These are phyloP conservation scores for Linum usitatissimum DNA, from an alignment of 345 rosid species.

Conservation along the genomic window DNA sequence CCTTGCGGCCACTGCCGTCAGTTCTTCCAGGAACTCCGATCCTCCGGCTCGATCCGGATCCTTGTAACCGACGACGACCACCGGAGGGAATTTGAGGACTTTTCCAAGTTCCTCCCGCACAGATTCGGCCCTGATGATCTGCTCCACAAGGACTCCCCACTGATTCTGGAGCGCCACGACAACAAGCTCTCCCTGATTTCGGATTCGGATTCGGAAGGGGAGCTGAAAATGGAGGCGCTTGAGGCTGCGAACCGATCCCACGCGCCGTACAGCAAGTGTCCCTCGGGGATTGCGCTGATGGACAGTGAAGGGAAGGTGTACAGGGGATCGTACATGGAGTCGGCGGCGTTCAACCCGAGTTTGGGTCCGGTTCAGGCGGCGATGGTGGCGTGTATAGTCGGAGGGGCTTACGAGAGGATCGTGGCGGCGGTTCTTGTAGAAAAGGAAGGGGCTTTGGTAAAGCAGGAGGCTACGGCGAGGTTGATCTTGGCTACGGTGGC, in stretches of 20 bases:
- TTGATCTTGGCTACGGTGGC: constrained; percentile 50
- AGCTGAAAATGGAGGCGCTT: constrained; percentile 15
- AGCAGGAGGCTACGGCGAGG: constrained; percentile 64
- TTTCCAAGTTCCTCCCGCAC: constrained; percentile 51
- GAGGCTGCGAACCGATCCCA: constrained; percentile 40
- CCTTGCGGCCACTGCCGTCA: constrained; percentile 99
- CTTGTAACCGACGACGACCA: constrained; percentile 26
- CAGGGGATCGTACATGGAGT: constrained; percentile 74
- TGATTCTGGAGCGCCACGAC: constrained; percentile 52
- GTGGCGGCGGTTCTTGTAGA: constrained; percentile 64
- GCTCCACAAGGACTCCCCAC: constrained; percentile 45
- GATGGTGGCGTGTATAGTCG: constrained; percentile 57
- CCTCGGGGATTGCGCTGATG: constrained; percentile 72
- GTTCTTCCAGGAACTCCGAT: constrained; percentile 76
- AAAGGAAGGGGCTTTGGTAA: constrained; percentile 51
- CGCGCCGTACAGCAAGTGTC: constrained; percentile 66
- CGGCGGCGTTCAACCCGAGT: constrained; percentile 93
- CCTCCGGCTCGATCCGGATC: constrained; percentile 46
- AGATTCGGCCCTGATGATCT: constrained; percentile 83
- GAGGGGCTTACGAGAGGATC: constrained; percentile 62
- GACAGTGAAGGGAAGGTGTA: constrained; percentile 71
- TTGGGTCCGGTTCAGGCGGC: constrained; percentile 94
- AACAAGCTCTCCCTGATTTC: constrained; percentile 28
- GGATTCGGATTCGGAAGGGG: constrained; percentile 8
- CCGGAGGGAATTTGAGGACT: constrained; percentile 19